Percentiles rank a stretch among this genome's conserved stretches.
Evolutionary conservation across 1,284 basidiomycete species (phyloP).

Genomic region (Marasmius sp.): DNA sequence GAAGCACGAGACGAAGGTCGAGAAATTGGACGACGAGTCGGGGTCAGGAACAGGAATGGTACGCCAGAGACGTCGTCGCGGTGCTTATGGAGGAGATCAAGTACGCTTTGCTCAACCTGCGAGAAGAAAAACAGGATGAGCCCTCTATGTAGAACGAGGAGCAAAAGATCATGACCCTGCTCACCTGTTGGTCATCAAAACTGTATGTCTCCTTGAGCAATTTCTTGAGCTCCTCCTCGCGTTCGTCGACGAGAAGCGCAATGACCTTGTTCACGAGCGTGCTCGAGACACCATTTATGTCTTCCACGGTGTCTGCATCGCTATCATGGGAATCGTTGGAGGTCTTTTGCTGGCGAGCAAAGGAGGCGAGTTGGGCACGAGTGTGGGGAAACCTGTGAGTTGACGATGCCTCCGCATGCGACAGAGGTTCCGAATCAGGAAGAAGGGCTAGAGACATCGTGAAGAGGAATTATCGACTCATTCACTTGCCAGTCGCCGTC

Average conservation of each 20-base stretch:
- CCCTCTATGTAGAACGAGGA: conserved; percentile 13
- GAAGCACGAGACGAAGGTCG: conserved; percentile 82
- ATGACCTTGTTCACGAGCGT: conserved; percentile 70
- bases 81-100: conserved; percentile 87
- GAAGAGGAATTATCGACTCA: not conserved
- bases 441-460: conserved; percentile 17
- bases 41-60: conserved; percentile 78
- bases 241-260: conserved; percentile 72
- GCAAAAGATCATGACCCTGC: conserved; percentile 19
- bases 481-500: not conserved
- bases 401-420: conserved; percentile 9
- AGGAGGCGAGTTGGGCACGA: conserved; percentile 69
- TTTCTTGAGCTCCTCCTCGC: conserved; percentile 81
- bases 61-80: conserved; percentile 79
- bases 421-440: conserved; percentile 13
- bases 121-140: conserved; percentile 6
- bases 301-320: conserved; percentile 61
- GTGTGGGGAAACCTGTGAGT: conserved; percentile 72
- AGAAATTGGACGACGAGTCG: conserved; percentile 74
- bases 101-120: conserved; percentile 74
- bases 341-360: conserved; percentile 69
- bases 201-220: conserved; percentile 71
- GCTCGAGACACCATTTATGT: conserved; percentile 49
- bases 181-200: conserved; percentile 76
- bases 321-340: conserved; percentile 47